Evolutionary conservation across 257 asterid genomes (phyloP).

Genomic region (Scutellaria galericulata): DNA sequence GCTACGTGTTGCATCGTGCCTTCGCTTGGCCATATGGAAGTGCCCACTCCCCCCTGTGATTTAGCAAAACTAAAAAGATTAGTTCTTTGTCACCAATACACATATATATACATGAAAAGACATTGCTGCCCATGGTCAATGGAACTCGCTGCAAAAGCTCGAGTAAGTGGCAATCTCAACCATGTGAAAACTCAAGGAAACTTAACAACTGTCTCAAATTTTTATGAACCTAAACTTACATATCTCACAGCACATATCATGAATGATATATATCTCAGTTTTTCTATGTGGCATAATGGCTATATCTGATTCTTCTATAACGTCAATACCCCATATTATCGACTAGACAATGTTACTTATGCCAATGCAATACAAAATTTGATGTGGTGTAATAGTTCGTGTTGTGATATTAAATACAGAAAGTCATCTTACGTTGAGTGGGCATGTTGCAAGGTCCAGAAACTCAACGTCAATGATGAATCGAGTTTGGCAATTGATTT

Average conservation of each 20-base stretch:
- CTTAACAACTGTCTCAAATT: too few species aligned
- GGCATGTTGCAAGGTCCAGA: slow-evolving; percentile 75
- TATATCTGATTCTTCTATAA: too few species aligned
- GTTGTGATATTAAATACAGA: neutral
- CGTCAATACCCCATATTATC: neutral
- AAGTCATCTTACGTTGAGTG: slow-evolving; percentile 57
- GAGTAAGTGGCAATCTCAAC: too few species aligned
- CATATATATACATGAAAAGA: too few species aligned
- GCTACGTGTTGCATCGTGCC: slow-evolving; percentile 55
- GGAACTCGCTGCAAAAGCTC: too few species aligned
- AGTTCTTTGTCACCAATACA: neutral
- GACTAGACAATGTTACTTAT: slow-evolving; percentile 9
- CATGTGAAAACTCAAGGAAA: too few species aligned
- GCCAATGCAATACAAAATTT: neutral
- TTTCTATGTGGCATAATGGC: too few species aligned
- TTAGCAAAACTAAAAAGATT: slow-evolving; percentile 3
- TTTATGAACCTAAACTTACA: too few species aligned
- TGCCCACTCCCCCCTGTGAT: slow-evolving; percentile 74
- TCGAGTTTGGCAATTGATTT: slow-evolving; percentile 66
- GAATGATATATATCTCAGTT: too few species aligned
- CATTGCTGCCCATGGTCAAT: too few species aligned
- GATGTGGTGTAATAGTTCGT: too few species aligned
- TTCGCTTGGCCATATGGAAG: slow-evolving; percentile 73
- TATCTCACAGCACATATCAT: too few species aligned
- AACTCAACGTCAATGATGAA: slow-evolving; percentile 83